phyloP scores from a whole-genome alignment of 768 basidiomycete genomes.

The Rubroboletus pulcherrimus region DNA sequence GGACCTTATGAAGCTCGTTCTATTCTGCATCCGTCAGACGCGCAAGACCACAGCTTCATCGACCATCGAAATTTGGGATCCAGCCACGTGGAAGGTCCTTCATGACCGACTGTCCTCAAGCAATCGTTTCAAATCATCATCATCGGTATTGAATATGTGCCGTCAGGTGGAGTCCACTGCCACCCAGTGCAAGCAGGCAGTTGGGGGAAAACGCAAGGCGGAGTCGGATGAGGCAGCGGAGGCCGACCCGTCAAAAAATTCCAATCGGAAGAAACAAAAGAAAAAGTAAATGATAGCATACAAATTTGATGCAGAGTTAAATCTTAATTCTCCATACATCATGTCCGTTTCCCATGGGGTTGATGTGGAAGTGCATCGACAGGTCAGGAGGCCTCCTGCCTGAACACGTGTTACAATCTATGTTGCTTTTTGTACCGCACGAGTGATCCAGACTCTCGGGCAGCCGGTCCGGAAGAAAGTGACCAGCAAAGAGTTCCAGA shows the following conservation, averaged over 20 bases:
- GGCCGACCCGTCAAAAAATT: constrained; percentile 34
- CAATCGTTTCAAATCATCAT: constrained; percentile 59
- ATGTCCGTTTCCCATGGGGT: not conserved
- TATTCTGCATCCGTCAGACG: constrained; percentile 63
- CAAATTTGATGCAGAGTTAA: not conserved
- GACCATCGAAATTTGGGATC: constrained; percentile 52
- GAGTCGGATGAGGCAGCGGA: constrained; percentile 22
- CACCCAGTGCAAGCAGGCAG: constrained; percentile 3
- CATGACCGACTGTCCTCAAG: constrained; percentile 44
- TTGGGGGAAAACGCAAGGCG: constrained; percentile 39
- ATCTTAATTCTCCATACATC: not conserved
- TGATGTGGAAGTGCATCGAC: not conserved
- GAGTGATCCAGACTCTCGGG: not conserved
- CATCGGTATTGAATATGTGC: constrained; percentile 59
- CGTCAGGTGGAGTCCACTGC: constrained; percentile 49
- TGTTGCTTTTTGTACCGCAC: not conserved
- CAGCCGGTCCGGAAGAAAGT: not conserved
- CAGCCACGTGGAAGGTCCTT: constrained; percentile 52
- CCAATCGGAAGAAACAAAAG: constrained; percentile 45
- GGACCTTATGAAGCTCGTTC: constrained; percentile 70
- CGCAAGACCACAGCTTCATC: constrained; percentile 40
- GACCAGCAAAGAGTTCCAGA: not conserved
- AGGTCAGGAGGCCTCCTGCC: not conserved
- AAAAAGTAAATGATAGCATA: constrained; percentile 29
- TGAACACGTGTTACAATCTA: not conserved